Evolutionary conservation across 352 stramenopile genomes (phyloP).

Genomic region (Albugo candida): DNA sequence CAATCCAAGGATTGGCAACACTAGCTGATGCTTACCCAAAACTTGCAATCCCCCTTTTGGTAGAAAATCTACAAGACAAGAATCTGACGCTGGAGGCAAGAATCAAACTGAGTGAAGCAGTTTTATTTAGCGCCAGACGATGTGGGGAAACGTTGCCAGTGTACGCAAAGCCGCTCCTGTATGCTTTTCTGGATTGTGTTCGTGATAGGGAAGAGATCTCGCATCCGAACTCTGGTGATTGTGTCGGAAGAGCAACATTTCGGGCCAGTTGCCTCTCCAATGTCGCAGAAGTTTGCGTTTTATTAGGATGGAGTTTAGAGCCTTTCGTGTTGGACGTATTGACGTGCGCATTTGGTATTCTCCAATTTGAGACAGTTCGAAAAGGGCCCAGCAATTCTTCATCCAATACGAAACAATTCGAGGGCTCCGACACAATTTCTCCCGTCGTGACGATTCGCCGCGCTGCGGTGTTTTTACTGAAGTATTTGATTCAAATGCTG

Average conservation of each 20-base stretch:
- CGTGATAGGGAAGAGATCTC: conserved; percentile 2
- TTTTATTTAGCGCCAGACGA: conserved; percentile 56
- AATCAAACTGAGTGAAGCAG: conserved; percentile 70
- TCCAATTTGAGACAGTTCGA: conserved; percentile 27
- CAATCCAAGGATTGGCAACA: conserved; percentile 45
- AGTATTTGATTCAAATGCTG: conserved; percentile 55
- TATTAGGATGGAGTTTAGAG: conserved; percentile 52
- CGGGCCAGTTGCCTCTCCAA: conserved; percentile 77
- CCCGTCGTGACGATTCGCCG: conserved; percentile 30
- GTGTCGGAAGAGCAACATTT: conserved; percentile 32
- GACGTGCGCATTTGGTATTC: conserved; percentile 54
- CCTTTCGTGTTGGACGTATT: conserved; percentile 58
- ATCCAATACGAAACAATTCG: conserved; percentile 6
- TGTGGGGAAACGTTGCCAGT: conserved; percentile 52
- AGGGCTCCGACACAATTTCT: background rate
- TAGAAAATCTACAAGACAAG: conserved; percentile 22
- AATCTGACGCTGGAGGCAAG: conserved; percentile 32
- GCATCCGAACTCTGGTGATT: background rate
- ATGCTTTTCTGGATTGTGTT: conserved; percentile 64
- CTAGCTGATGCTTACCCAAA: conserved; percentile 37
- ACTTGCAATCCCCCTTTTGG: conserved; percentile 44
- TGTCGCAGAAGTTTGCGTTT: conserved; percentile 53
- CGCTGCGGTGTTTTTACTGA: conserved; percentile 54
- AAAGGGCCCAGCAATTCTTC: conserved; percentile 5
- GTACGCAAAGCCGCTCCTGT: conserved; percentile 57